Evolutionary conservation across 2,329 filamentous ascomycete species (phyloP), one percentile per base, ranked within the genome.

Genomic region (Westerdykella sp.): DNA sequence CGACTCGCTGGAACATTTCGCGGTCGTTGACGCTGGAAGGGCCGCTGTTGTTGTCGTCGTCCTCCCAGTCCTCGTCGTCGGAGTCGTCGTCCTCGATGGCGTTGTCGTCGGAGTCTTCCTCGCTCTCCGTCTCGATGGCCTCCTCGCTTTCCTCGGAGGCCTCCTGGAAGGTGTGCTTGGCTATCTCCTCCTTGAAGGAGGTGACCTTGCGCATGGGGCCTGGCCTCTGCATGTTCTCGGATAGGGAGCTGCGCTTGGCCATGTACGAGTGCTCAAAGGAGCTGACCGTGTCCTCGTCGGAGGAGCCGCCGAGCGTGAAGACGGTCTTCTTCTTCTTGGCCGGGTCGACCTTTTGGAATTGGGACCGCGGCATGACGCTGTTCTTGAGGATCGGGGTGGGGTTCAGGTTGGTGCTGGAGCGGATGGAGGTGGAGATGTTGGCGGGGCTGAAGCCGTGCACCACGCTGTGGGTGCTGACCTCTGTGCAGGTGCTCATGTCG

Each of bases 361-460:
- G 48, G 34, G 60, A 48, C 51, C 52, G 49, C 51, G 36, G 62
- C 64, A 41, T 60, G 16, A 60, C 53, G 4, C 65, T 67, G 35
- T 66, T 67, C 54, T 84, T 83, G 30, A 84, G 78, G 34, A 85
- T 82, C 22, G 76, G 72, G 23, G 79, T 78, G 10, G 75, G 71
- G 31, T 76, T 72, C 11, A 84, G 69, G 51, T 77, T 75, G 48
- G 68, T 80, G 57, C 73, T 79, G 50, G 72, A 84, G 52, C 82
- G 78, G 56, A 81, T 80, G 0, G 82, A 85, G 1, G 81, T 84
- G 9, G 81, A 83, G 34, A 84, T 75, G 47, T 84, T 80, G 21
- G 85, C 83, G 2, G 86, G 87, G 5, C 85, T 87, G 68, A 96
- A 95, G 45, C 90, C 90, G 50, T 87, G 85, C 41, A 95, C 83